phyloP scores from a whole-genome alignment of 495 filamentous ascomycete genomes.

The Baudoinia panamericana region DNA sequence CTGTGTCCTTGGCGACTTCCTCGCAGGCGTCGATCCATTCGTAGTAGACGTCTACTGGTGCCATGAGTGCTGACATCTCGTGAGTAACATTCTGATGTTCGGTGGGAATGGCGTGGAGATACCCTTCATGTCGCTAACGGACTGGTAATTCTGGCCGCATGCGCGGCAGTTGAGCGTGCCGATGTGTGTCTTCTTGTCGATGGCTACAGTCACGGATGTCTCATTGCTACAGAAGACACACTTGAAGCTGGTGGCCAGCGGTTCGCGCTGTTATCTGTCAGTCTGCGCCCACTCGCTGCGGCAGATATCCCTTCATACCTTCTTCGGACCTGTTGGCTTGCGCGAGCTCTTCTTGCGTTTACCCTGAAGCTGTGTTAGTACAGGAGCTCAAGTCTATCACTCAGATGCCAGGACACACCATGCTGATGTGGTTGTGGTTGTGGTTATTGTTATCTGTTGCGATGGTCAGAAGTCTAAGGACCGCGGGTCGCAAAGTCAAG shows the following conservation, averaged over 20 bases:
- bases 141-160: slow-evolving; percentile 87
- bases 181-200: slow-evolving; percentile 82
- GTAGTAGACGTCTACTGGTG: slow-evolving; percentile 85
- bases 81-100: slow-evolving; percentile 11
- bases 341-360: slow-evolving; percentile 92
- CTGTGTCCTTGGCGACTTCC: slow-evolving; percentile 48
- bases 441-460: too few species aligned
- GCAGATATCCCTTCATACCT: slow-evolving; percentile 36
- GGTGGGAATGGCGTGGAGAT: slow-evolving; percentile 28
- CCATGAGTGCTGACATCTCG: slow-evolving; percentile 55
- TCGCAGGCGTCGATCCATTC: slow-evolving; percentile 98
- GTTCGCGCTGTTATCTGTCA: slow-evolving; percentile 53
- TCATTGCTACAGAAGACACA: slow-evolving; percentile 99
- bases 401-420: not conserved
- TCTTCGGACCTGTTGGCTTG: slow-evolving; percentile 71
- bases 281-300: not conserved
- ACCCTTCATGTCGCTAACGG: slow-evolving; percentile 66
- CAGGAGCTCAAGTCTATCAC: not conserved
- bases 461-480: too few species aligned
- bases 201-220: slow-evolving; percentile 69
- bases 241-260: slow-evolving; percentile 77
- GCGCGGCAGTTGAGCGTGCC: slow-evolving; percentile 79
- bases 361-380: slow-evolving; percentile 35
- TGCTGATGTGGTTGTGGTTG: slow-evolving; percentile 1
- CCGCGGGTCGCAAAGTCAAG: too few species aligned